Evolutionary conservation across 352 stramenopile genomes (phyloP).

Genomic region (Phytophthora foliorum): DNA sequence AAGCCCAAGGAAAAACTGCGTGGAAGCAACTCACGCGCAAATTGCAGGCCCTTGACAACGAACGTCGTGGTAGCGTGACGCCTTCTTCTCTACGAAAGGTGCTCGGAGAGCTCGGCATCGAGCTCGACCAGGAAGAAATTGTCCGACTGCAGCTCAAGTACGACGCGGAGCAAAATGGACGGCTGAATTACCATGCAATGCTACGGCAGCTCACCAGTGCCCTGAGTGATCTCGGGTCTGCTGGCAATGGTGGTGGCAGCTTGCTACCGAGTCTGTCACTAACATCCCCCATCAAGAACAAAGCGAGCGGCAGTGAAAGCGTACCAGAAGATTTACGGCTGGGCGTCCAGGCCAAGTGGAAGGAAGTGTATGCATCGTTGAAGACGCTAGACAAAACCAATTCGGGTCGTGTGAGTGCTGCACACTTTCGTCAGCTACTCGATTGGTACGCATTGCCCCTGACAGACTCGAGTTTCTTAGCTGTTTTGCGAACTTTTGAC

Average conservation of each 20-base stretch:
- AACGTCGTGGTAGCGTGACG: constrained; percentile 56
- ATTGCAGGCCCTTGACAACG: constrained; percentile 72
- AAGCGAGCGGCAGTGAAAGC: constrained; percentile 9
- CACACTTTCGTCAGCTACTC: constrained; percentile 80
- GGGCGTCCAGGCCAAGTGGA: constrained; percentile 76
- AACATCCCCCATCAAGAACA: constrained; percentile 26
- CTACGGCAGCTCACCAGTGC: constrained; percentile 67
- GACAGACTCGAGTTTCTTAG: constrained; percentile 60
- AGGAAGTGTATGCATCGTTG: constrained; percentile 74
- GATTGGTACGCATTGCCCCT: constrained; percentile 74
- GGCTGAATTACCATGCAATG: constrained; percentile 72
- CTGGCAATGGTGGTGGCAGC: constrained; percentile 7
- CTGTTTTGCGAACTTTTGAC: constrained; percentile 74
- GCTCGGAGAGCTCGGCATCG: constrained; percentile 59
- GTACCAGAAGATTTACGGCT: constrained; percentile 58
- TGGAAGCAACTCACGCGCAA: constrained; percentile 70
- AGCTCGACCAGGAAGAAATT: constrained; percentile 68
- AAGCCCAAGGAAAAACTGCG: constrained; percentile 55
- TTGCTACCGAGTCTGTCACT: constrained; percentile 42
- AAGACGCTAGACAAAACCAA: constrained; percentile 72
- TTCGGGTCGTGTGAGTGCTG: constrained; percentile 55
- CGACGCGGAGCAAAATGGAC: constrained; percentile 76
- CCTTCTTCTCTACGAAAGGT: constrained; percentile 71
- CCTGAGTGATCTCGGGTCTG: constrained; percentile 47
- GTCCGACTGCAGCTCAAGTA: constrained; percentile 82